A percentile compares a stretch with the other conserved stretches of the same genome.
phyloP scores from a whole-genome alignment of 2,329 filamentous ascomycete species.

The Nectriaceae sp. region DNA sequence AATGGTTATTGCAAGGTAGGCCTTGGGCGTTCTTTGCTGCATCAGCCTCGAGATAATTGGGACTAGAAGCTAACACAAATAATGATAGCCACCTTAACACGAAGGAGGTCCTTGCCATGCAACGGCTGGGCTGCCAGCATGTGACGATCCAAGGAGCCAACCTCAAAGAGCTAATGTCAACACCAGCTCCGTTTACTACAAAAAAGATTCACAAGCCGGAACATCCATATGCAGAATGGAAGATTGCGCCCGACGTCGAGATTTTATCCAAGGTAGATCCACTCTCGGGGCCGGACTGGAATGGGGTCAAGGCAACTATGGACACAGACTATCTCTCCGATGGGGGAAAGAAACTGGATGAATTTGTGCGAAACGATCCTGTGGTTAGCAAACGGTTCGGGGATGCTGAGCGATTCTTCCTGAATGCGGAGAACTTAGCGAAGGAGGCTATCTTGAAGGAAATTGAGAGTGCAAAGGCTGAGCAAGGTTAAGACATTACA shows the following conservation, averaged over 20 bases:
- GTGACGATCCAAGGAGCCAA: slow-evolving; percentile 16
- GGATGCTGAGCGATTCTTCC: background rate
- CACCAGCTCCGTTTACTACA: slow-evolving; percentile 9
- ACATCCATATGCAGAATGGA: no score
- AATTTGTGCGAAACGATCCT: background rate
- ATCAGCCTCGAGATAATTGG: no score
- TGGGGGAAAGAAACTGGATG: slow-evolving; percentile 29
- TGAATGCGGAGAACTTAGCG: background rate
- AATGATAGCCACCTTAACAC: slow-evolving; percentile 17
- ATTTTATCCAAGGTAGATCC: slow-evolving; percentile 40
- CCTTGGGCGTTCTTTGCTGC: no score
- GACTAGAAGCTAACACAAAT: background rate
- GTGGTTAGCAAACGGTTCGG: background rate
- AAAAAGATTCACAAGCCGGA: slow-evolving; percentile 5
- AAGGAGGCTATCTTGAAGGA: background rate
- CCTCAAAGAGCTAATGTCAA: slow-evolving; percentile 14
- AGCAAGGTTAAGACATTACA: no score
- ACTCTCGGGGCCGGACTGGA: slow-evolving; percentile 36
- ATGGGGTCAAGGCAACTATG: slow-evolving; percentile 38
- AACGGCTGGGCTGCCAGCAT: slow-evolving; percentile 20
- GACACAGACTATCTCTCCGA: slow-evolving; percentile 47
- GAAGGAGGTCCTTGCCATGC: slow-evolving; percentile 18
- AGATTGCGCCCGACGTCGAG: no score
- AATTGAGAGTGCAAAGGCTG: no score
- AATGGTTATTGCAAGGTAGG: slow-evolving; percentile 19